Evolutionary conservation across 2,329 filamentous ascomycete genomes (phyloP), one percentile per base, ranked within the genome.

Genomic region (Cercospora sp.): DNA sequence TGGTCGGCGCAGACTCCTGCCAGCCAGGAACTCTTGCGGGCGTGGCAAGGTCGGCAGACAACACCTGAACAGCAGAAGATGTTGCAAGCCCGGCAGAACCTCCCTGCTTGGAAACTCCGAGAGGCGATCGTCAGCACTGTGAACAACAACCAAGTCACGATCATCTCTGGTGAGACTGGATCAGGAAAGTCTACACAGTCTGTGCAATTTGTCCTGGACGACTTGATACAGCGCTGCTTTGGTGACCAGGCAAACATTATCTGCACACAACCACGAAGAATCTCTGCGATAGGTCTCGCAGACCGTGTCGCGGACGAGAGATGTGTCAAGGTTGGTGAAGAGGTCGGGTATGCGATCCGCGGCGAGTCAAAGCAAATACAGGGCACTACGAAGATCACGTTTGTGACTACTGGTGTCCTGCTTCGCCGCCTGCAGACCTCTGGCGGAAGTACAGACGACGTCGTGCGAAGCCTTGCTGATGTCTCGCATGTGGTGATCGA

Each of bases 181-280:
- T 97, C 93, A 18, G 95, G 95, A 77, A 99, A 99, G 80, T 97
- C 92, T 60, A 98, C 95, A 0, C 95, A 99, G 79, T 95, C 93
- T 2, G 93, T 98, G 37, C 95, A 99, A 79, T 99, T 98, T 79
- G 86, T 99, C 53, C 85, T 99, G 1, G 95, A 99, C 75, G 92
- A 98, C 74, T 83, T 98, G 71, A 97, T 97, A 74, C 85, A 87
- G 69, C 85, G 87, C 57, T 88, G 90, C 7, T 84, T 96, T 8
- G 95, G 94, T 2, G 87, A 87, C 12, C 88, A 88, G 12, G 91
- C 90, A 34, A 97, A 96, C 76, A 97, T 99, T 70, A 89, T 99
- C 69, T 97, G 97, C 75, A 99, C 95, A 0, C 95, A 99, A 75
- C 95, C 95, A 24, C 89, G 95, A 67, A 88, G 95, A 78, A 98